Base-by-base conservation (phyloP, 192 early-diverging fungal genomes). In the Backusella sp. region DNA sequence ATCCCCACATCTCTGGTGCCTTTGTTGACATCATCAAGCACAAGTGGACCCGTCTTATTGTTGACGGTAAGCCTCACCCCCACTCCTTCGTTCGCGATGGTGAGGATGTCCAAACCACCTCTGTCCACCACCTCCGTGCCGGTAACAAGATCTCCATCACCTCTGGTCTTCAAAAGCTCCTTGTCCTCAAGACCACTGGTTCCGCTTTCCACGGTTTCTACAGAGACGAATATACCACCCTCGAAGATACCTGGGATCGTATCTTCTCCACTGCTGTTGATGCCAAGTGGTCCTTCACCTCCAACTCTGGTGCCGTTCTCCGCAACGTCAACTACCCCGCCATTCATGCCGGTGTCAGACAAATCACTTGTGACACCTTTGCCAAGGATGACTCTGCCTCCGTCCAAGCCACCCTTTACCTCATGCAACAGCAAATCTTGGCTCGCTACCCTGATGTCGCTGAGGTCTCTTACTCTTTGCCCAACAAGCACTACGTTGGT, bases 141-240 rank as follows among this genome's bases (percentile, higher is more conserved):
- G 83, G 79, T n/a, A 68, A 83, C 68, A 75, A 75, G 17, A 82
- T 88, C 14, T 73, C 72, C 30, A 79, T 93, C 73, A 86, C 83
- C 72, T 94, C 92, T 39, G 92, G 92, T 11, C 86, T 95, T 70
- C 84, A 84, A 68, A 90, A 90, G 30, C 78, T 95, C n/a, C 81
- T 91, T 67, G 91, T 95, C 36, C 88, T 95, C 68, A 95, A 95
- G 86, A 92, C 94, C 52, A 95, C 94, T 32, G 92, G 92, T 68
- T 95, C 94, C 19, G 84, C 92, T 70, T 95, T 95, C 80, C 84
- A 86, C 49, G 87, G 89, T 44, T 95, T 92, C 80, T 87, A 90
- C 78, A 85, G 86, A 71, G 92, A 93, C 73, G 86, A 93, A 76
- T 90, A 90, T 82, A 89, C 92, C 62, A 94, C 94, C 7, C 82